phyloP scores from a whole-genome alignment of 106 monocot species.

The Chionographis japonica region DNA sequence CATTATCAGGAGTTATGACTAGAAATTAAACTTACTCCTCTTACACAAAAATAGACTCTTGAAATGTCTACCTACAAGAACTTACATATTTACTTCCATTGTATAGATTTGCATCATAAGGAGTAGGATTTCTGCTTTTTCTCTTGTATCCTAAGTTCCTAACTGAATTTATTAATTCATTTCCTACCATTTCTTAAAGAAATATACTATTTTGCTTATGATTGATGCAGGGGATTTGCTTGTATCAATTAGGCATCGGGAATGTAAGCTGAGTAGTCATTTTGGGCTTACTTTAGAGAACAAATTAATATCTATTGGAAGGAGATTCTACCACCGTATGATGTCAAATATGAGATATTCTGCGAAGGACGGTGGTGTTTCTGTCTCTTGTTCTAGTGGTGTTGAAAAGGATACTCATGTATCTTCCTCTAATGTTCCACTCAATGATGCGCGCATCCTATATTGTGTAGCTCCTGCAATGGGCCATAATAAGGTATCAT shows the following conservation, averaged over 20 bases:
- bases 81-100: no score
- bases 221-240: slow-evolving; percentile 20
- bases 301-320: not conserved
- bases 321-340: slow-evolving; percentile 5
- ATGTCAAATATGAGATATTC: slow-evolving; percentile 19
- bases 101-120: no score
- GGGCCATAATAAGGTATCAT: slow-evolving; percentile 90
- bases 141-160: no score
- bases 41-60: no score
- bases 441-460: slow-evolving; percentile 53
- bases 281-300: slow-evolving; percentile 11
- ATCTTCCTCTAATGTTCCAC: slow-evolving; percentile 12
- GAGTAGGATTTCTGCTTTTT: no score
- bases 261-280: slow-evolving; percentile 10
- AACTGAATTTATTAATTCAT: no score
- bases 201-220: not conserved
- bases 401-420: not conserved
- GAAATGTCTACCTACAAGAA: no score
- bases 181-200: no score
- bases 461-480: slow-evolving; percentile 74
- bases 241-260: slow-evolving; percentile 2
- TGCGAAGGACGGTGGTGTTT: slow-evolving; percentile 1
- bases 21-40: no score
- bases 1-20: no score
- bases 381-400: slow-evolving; percentile 7